Base-by-base conservation (phyloP, 2,329 filamentous ascomycete genomes). In the Thelonectria olida region DNA sequence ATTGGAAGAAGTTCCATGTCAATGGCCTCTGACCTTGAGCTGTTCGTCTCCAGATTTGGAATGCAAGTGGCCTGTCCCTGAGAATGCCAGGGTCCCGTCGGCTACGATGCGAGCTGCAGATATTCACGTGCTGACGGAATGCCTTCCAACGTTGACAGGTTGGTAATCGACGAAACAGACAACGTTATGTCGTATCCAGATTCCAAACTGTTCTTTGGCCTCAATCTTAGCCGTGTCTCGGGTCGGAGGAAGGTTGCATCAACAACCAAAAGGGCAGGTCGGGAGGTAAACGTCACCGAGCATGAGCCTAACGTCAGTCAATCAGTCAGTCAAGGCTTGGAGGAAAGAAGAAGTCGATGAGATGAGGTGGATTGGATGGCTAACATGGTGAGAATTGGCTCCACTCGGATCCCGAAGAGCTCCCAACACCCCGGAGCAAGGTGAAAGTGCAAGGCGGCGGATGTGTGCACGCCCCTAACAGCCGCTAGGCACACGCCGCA, bases 341-440 rank as follows among this genome's bases (percentile, higher is more conserved):
- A 34, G 55, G 19, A 47, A 41, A 28, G 22, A 23, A 27, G 38
- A 9, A 7, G 17, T 12, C 19, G 52, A 41, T 22, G 17, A 50
- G 27, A 25, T 25, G 22, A 52, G n/a, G 49, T 34, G 41, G 50
- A 36, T 50, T 41, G 27, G 31, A 47, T 28, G 22, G 41, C 41
- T 42, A 42, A 58, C 53, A 61, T 61, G 58, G 58, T 61, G 58
- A 56, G 49, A 49, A 49, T 27, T 19, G 12, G 54, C 34, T 42
- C 58, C 53, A 52, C 45, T 31, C 54, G 13, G 57, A 54, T 61
- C 64, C 61, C 67, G 61, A 67, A 57, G 45, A 51, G 63, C 52
- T 64, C 68, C 61, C 68, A 70, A 70, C 68, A 69, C 54, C 54
- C 59, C 54, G 59, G 59, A 58, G 55, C 55, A 20, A 39, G 41